Evolutionary conservation across 192 early-diverging fungal species (phyloP).

Genomic region (Podila clonocystis): DNA sequence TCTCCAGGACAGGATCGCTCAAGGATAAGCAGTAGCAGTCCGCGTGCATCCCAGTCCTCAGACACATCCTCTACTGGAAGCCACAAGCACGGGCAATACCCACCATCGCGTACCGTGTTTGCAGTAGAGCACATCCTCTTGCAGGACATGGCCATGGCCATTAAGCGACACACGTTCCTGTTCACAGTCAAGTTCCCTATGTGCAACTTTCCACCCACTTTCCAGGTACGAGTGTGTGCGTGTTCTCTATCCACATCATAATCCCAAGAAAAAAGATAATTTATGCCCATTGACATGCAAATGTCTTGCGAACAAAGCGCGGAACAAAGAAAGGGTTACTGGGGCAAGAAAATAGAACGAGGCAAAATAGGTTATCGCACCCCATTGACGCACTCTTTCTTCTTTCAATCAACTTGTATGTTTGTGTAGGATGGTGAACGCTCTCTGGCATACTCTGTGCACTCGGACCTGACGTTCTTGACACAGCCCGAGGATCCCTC

Average conservation of each 20-base stretch:
- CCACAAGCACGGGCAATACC: neutral
- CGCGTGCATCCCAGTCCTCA: neutral
- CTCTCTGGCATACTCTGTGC: conserved; percentile 16
- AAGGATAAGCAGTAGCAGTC: neutral
- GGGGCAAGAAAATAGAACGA: too few relatives aligned
- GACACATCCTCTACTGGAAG: neutral
- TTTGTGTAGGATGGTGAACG: conserved; percentile 29
- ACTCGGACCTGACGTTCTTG: conserved; percentile 27
- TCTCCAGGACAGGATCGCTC: neutral
- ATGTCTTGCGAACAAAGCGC: too few relatives aligned
- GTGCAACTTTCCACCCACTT: conserved; percentile 39
- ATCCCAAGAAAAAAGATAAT: too few relatives aligned
- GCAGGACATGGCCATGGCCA: conserved; percentile 22
- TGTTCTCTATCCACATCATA: too few relatives aligned
- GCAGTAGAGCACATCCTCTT: conserved; percentile 27
- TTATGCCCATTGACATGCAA: too few relatives aligned
- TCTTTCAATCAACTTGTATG: neutral
- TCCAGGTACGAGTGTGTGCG: too few relatives aligned
- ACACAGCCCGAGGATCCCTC: conserved; percentile 17
- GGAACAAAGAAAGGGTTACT: too few relatives aligned
- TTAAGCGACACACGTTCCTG: conserved; percentile 40
- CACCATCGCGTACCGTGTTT: conserved; percentile 19
- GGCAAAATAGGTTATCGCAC: neutral
- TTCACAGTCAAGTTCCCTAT: conserved; percentile 47
- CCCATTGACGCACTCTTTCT: conserved; percentile 1